These are phyloP conservation scores for Wakefieldia striispora DNA, from an alignment of 768 basidiomycete species.

Conservation along the genomic window DNA sequence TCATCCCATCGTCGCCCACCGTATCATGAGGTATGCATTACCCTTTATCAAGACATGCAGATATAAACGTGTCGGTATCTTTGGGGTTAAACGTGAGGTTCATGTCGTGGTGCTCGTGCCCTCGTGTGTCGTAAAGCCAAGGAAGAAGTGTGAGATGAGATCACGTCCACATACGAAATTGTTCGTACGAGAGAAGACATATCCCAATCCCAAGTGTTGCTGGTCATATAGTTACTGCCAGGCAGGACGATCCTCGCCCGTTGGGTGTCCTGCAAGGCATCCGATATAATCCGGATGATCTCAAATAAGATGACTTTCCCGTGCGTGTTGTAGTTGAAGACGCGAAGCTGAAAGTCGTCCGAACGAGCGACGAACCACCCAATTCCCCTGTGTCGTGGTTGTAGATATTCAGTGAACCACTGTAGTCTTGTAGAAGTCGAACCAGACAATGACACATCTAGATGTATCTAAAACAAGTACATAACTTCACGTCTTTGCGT, in stretches of 20 bases:
- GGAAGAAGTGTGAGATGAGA: background rate
- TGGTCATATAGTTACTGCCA: too few relatives aligned
- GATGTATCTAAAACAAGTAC: too few relatives aligned
- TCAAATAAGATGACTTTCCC: constrained; percentile 91
- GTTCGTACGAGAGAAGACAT: constrained; percentile 19
- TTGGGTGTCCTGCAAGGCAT: constrained; percentile 94
- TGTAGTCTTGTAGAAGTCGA: too few relatives aligned
- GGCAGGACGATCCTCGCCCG: too few relatives aligned
- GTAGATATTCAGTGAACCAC: too few relatives aligned
- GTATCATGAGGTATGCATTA: constrained; percentile 98
- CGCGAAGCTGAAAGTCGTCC: constrained; percentile 87
- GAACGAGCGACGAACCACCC: constrained; percentile 94
- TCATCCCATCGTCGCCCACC: constrained; percentile 93
- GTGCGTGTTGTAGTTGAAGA: constrained; percentile 99
- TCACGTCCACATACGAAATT: too few relatives aligned
- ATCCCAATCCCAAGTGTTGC: too few relatives aligned
- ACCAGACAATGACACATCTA: too few relatives aligned
- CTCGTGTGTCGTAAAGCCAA: constrained; percentile 63
- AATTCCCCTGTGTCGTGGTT: too few relatives aligned
- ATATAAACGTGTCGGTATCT: constrained; percentile 95
- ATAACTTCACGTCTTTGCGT: too few relatives aligned
- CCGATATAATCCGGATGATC: too few relatives aligned
- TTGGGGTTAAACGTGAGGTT: constrained; percentile 96
- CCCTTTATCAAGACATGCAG: constrained; percentile 98
- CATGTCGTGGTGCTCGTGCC: constrained; percentile 99